Evolutionary conservation across 106 monocot species (phyloP).

Genomic region (Allium sativum): DNA sequence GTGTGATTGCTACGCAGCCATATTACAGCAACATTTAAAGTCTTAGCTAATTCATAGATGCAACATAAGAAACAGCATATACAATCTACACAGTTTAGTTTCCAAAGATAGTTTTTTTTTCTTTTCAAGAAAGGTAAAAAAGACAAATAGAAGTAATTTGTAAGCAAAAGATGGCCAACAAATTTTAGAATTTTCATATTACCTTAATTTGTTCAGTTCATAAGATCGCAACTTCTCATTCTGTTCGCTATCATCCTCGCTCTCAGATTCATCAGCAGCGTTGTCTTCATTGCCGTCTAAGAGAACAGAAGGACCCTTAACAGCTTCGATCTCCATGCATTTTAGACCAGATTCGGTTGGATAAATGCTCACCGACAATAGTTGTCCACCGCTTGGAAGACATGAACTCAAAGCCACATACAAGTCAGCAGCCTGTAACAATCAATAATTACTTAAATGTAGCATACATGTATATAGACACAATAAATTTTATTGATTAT

Average conservation of each 20-base stretch:
- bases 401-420: slow-evolving; percentile 88
- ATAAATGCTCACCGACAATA: slow-evolving; percentile 62
- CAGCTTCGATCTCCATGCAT: slow-evolving; percentile 76
- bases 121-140: not conserved
- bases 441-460: not conserved
- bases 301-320: slow-evolving; percentile 54
- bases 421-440: slow-evolving; percentile 71
- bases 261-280: slow-evolving; percentile 23
- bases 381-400: slow-evolving; percentile 74
- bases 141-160: not conserved
- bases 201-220: slow-evolving; percentile 87
- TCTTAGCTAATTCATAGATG: too few species aligned
- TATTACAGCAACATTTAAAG: too few species aligned
- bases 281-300: slow-evolving; percentile 26
- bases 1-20: too few species aligned
- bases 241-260: slow-evolving; percentile 25
- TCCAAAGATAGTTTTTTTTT: too few species aligned
- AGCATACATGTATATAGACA: too few species aligned
- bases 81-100: too few species aligned
- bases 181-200: not conserved
- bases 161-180: not conserved
- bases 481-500: too few species aligned
- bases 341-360: slow-evolving; percentile 84
- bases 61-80: too few species aligned
- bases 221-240: slow-evolving; percentile 68